Evolutionary conservation across 352 stramenopile species (phyloP).

Genomic region (Phytophthora kernoviae): DNA sequence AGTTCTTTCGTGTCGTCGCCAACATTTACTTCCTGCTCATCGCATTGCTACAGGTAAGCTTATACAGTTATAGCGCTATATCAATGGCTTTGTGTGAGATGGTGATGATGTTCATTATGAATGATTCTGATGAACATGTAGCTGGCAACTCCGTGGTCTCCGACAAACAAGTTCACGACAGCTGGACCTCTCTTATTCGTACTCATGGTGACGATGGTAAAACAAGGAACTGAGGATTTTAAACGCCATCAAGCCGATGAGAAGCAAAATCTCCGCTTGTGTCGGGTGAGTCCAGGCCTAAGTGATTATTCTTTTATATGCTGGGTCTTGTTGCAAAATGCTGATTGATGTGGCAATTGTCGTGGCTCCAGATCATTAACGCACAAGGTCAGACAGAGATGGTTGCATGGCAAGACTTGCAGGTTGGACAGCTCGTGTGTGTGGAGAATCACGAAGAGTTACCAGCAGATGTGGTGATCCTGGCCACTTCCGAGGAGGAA

Average conservation of each 20-base stretch:
- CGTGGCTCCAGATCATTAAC: constrained; percentile 48
- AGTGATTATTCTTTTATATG: not conserved
- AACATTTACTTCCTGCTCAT: constrained; percentile 97
- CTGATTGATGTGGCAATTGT: not conserved
- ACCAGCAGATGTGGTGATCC: constrained; percentile 89
- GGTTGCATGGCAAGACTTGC: constrained; percentile 72
- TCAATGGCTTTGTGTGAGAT: not conserved
- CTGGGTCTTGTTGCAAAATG: not conserved
- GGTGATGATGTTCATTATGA: not conserved
- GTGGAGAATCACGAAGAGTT: constrained; percentile 85
- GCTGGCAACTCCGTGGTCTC: constrained; percentile 65
- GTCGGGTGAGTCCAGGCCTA: constrained; percentile 33
- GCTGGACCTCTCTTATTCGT: constrained; percentile 74
- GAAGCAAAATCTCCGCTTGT: constrained; percentile 63
- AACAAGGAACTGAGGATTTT: constrained; percentile 72
- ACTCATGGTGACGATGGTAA: constrained; percentile 75
- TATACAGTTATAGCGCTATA: not conserved
- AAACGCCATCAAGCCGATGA: constrained; percentile 73
- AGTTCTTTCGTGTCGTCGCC: constrained; percentile 94
- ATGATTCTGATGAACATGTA: constrained; percentile 31
- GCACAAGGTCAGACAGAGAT: constrained; percentile 41
- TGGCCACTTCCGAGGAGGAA: constrained; percentile 75
- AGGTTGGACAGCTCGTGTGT: constrained; percentile 78
- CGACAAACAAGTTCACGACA: constrained; percentile 78
- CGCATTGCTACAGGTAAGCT: constrained; percentile 82